Evolutionary conservation across 2,329 filamentous ascomycete species (phyloP), one percentile per base, ranked within the genome.

Genomic region (Hypoxylon rubiginosum): DNA sequence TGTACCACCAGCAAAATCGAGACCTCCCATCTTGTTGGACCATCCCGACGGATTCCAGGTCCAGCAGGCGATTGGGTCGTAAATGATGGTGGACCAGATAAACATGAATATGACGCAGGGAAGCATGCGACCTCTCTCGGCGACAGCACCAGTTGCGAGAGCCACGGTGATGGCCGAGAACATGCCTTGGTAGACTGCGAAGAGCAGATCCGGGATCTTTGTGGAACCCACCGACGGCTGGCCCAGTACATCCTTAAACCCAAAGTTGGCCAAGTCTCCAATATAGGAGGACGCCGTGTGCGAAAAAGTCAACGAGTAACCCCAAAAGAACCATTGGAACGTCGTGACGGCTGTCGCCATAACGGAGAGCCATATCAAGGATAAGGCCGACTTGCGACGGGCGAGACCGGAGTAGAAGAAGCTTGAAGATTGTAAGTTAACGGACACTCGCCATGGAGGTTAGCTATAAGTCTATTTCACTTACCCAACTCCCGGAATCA

Each of bases 311-410:
- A 96, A 81, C 4, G 91, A 94, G 78, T 93, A 96, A 43, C 92
- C 92, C 92, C 92, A 96, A 84, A 96, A 93, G 83, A 97, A 97
- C 94, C 94, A 97, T 79, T 97, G 93, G 80, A 97, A 97, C 26
- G 90, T 91, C 36, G 93, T 90, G 54, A 97, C 91, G 11, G 91
- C 93, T 0, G 90, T 89, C 19, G 93, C 88, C 92, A 97, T 97
- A 76, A 97, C 85, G 3, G 92, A 95, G 24, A 97, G 89, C 93
- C 93, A 97, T 79, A 97, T 93, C 66, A 97, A 83, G 21, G 93
- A 96, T 57, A 97, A 84, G 7, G 94, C 94, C 0, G 93, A 97
- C 82, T 97, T 97, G 76, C 94, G 86, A 66, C 94, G 90, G 19
- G 94, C 93, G 19, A 97, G 89, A 66, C 94, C 94, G 11, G 93